Evolutionary conservation across 192 early-diverging fungal species (phyloP).

Genomic region (Phycomyces nitens): DNA sequence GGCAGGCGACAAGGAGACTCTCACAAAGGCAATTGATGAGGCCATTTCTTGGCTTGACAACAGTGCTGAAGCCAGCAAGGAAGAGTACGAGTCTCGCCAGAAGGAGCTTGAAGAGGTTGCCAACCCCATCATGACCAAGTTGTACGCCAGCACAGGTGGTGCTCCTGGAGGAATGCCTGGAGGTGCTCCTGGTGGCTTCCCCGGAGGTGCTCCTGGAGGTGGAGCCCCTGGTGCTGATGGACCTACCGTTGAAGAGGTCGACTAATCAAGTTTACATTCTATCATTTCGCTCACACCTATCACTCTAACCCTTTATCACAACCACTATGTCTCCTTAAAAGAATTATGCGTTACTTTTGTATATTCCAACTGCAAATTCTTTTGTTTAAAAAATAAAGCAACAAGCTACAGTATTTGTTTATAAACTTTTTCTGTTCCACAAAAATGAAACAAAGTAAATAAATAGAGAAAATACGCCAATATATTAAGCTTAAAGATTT

Average conservation of each 20-base stretch:
- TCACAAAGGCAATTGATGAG: constrained; percentile 79
- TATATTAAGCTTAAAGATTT: too few relatives aligned
- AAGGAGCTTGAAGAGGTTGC: constrained; percentile 91
- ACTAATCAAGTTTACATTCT: constrained; percentile 8
- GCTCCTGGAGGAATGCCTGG: constrained; percentile 38
- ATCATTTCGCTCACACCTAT: not conserved
- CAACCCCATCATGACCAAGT: constrained; percentile 95
- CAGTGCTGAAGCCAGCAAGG: constrained; percentile 88
- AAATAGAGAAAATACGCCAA: too few relatives aligned
- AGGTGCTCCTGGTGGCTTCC: constrained; percentile 18
- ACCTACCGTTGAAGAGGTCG: constrained; percentile 30
- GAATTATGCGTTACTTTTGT: not conserved
- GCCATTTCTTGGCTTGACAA: constrained; percentile 90
- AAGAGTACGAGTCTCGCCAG: constrained; percentile 89
- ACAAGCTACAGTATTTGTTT: not conserved
- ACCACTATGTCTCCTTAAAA: too few relatives aligned
- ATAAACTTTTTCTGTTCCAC: too few relatives aligned
- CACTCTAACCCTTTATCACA: too few relatives aligned
- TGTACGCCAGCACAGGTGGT: constrained; percentile 69
- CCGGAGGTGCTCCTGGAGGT: constrained; percentile 26
- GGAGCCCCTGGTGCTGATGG: constrained; percentile 48
- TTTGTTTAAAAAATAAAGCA: constrained; percentile 1
- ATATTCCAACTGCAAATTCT: not conserved
- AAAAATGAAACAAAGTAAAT: too few relatives aligned
- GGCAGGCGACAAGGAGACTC: constrained; percentile 80